phyloP scores from a whole-genome alignment of 176 grass and related monocot species.

The Triticum timopheevii region DNA sequence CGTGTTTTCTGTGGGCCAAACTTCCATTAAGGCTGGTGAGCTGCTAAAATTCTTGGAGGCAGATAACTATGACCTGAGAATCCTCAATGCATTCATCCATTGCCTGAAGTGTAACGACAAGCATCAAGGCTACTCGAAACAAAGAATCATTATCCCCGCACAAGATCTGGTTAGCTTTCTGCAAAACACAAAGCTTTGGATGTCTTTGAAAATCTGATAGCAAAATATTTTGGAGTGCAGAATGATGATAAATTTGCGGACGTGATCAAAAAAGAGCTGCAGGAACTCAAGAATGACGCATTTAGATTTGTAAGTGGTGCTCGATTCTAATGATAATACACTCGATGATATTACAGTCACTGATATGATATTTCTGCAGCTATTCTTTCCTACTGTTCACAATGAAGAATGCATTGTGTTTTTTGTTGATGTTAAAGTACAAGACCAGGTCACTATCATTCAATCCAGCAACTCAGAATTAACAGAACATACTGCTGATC shows the following conservation, averaged over 20 bases:
- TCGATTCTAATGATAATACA: neutral
- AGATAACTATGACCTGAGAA: neutral
- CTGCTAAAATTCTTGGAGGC: neutral
- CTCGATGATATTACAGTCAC: neutral
- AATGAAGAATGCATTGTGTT: neutral
- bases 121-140: neutral
- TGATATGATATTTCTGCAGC: neutral
- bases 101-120: neutral
- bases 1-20: neutral
- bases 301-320: neutral
- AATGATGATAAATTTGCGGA: neutral
- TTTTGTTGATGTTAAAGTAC: neutral
- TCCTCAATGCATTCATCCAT: neutral
- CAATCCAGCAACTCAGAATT: neutral
- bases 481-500: neutral
- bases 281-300: neutral
- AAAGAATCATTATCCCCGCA: neutral
- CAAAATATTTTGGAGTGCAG: neutral
- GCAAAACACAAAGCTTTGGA: neutral
- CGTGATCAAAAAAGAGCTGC: neutral
- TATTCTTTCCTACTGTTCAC: neutral
- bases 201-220: neutral
- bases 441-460: neutral
- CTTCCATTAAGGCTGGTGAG: neutral
- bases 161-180: neutral